Evolutionary conservation across 306 rosid species (phyloP).

Genomic region (Gastrolobium bilobum): DNA sequence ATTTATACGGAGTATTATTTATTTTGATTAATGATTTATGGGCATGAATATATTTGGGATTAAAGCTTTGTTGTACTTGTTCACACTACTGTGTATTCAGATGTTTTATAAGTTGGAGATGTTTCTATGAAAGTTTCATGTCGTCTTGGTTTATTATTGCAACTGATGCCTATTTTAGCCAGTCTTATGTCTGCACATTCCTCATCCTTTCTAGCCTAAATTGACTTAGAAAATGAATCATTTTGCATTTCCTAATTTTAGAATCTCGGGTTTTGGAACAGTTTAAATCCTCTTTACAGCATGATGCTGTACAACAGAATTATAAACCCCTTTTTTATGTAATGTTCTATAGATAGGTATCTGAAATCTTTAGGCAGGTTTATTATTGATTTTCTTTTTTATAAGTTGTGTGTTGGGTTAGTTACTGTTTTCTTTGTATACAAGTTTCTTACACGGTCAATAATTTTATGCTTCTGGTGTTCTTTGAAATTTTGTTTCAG

Average conservation of each 20-base stretch:
- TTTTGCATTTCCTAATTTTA: slow-evolving; percentile 14
- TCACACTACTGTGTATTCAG: not conserved
- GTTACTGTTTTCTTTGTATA: not conserved
- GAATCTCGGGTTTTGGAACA: slow-evolving; percentile 15
- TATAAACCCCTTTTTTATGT: slow-evolving; percentile 13
- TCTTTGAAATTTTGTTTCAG: slow-evolving; percentile 58
- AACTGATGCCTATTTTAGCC: not conserved
- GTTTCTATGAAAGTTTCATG: not conserved
- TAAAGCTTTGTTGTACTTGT: slow-evolving; percentile 3
- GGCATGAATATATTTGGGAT: not conserved
- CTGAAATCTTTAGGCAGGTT: slow-evolving; percentile 27
- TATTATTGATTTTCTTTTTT: slow-evolving; percentile 13
- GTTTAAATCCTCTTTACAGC: not conserved
- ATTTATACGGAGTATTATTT: slow-evolving; percentile 7
- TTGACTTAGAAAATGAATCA: not conserved
- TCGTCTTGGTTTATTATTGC: not conserved
- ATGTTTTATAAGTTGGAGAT: not conserved
- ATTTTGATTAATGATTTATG: slow-evolving; percentile 15
- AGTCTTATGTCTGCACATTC: slow-evolving; percentile 12
- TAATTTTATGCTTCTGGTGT: slow-evolving; percentile 36
- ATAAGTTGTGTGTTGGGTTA: not conserved
- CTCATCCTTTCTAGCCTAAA: not conserved
- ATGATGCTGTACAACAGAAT: not conserved
- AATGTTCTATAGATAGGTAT: slow-evolving; percentile 3
- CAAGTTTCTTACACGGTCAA: slow-evolving; percentile 1